Conservation (phyloP, 2,329 filamentous ascomycete species). For the Verticillium tricorpus region DNA sequence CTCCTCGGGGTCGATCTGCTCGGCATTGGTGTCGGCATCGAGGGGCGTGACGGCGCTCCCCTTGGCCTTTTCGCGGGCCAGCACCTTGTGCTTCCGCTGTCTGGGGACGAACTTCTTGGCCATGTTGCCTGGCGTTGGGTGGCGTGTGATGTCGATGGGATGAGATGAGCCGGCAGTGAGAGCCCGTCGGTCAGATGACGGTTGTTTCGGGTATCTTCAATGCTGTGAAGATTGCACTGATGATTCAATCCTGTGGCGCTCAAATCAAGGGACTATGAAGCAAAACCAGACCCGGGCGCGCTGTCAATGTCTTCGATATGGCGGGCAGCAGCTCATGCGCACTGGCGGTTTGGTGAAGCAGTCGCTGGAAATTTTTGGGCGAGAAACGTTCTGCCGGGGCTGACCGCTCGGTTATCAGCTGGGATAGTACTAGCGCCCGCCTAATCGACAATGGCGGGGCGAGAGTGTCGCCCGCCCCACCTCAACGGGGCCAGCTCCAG, state of each 20-base stretch:
- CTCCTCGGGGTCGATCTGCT: conserved; percentile 43
- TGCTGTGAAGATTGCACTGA: background rate
- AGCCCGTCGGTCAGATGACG: background rate
- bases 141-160: background rate
- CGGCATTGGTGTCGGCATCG: conserved; percentile 48
- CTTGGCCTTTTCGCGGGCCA: conserved; percentile 55
- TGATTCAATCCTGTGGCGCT: background rate
- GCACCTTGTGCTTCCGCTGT: conserved; percentile 63
- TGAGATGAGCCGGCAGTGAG: background rate
- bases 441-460: background rate
- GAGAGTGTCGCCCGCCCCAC: background rate
- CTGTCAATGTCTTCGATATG: background rate
- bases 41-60: conserved; percentile 35
- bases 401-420: conserved; percentile 28
- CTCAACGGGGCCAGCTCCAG: background rate
- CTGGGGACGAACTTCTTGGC: conserved; percentile 56
- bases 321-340: background rate
- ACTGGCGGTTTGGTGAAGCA: background rate
- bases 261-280: background rate
- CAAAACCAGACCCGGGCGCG: background rate
- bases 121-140: conserved; percentile 30
- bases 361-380: conserved; percentile 28
- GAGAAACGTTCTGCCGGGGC: conserved; percentile 26
- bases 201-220: background rate
- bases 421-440: conserved; percentile 28